A percentile compares a stretch with the other conserved stretches of the same genome.
phyloP scores from a whole-genome alignment of 257 asterid species.

The Fraxinus anomala region DNA sequence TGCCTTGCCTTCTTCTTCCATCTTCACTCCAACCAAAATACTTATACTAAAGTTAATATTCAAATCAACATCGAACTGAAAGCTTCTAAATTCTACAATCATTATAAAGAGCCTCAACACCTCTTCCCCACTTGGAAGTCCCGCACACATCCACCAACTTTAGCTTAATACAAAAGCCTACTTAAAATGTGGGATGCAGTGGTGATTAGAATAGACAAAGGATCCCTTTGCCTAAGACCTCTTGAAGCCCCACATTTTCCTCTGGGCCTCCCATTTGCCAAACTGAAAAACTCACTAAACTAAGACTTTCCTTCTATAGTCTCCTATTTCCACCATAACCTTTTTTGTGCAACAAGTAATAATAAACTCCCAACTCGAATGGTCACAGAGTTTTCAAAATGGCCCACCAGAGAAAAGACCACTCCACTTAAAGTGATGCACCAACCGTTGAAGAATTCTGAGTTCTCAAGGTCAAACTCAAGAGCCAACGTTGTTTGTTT shows the following conservation, averaged over 20 bases:
- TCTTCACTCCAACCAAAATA: not conserved
- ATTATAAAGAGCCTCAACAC: not conserved
- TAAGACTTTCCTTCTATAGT: not conserved
- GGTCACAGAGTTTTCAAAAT: no score
- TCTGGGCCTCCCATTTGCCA: not conserved
- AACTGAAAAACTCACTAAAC: no score
- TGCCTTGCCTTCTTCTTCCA: not conserved
- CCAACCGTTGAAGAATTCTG: not conserved
- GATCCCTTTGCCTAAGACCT: not conserved
- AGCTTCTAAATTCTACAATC: not conserved
- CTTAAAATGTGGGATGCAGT: not conserved
- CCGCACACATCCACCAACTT: not conserved
- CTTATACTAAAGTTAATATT: not conserved
- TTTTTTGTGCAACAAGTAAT: no score
- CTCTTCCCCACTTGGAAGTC: not conserved
- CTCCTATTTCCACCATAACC: not conserved
- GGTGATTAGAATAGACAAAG: not conserved
- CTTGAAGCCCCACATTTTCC: not conserved
- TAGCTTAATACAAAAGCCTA: not conserved
- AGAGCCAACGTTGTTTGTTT: not conserved
- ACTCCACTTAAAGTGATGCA: not conserved
- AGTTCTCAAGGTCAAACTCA: not conserved
- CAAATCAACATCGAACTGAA: not conserved
- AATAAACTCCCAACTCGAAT: no score
- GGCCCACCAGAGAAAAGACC: no score